Conservation (phyloP, 108 stramenopile species). For the Skeletonema potamos region DNA sequence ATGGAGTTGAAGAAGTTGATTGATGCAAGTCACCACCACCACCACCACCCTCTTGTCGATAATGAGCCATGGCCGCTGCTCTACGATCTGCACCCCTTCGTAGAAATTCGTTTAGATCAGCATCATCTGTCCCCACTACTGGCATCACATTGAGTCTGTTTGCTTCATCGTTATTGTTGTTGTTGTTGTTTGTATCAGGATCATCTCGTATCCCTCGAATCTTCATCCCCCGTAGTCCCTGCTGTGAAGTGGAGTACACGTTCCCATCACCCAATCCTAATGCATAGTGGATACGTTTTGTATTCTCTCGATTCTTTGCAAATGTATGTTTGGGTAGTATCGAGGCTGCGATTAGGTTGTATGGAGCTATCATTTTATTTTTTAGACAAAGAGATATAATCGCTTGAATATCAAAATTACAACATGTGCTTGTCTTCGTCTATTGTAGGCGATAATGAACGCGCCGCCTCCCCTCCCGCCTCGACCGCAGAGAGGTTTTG, state of each 20-base stretch:
- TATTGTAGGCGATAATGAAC: too few species aligned
- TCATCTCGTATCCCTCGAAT: not conserved
- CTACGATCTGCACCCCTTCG: not conserved
- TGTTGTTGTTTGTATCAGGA: not conserved
- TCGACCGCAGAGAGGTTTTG: too few species aligned
- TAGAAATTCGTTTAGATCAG: not conserved
- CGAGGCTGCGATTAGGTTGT: not conserved
- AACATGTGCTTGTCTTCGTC: too few species aligned
- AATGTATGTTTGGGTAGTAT: not conserved
- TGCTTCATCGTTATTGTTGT: conserved; percentile 6
- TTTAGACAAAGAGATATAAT: not conserved
- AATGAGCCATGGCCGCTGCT: not conserved
- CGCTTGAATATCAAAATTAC: too few species aligned
- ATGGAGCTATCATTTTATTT: not conserved
- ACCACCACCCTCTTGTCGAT: not conserved
- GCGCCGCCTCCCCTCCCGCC: too few species aligned
- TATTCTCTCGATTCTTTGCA: not conserved
- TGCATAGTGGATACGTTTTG: conserved; percentile 48
- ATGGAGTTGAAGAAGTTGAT: not conserved
- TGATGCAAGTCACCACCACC: not conserved
- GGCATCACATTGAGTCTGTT: not conserved
- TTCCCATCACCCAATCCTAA: conserved; percentile 71
- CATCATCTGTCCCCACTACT: not conserved
- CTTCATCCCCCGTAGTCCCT: conserved; percentile 34
- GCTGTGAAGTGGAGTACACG: conserved; percentile 12